Evolutionary conservation across 75 land plant species (phyloP), one percentile per base, ranked within the genome.

Genomic region (Ceratopteris richardii): DNA sequence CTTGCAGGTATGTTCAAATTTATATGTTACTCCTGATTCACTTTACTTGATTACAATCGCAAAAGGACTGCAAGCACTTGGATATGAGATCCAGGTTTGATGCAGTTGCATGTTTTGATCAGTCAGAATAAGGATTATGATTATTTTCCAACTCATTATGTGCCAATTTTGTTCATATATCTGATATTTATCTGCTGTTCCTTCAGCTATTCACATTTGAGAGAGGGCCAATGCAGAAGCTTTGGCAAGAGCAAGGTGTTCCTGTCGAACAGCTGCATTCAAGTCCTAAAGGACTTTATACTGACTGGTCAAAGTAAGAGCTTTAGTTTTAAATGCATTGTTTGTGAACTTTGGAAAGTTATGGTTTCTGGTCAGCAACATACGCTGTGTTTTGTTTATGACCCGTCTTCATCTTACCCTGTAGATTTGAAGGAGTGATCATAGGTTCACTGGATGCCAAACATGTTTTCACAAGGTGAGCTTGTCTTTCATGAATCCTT

Each of bases 251-350:
- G 28, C 33, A 65, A 31, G 73, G 67, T 3, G 61, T 70, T 36
- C 20, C 42, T 51, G 73, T 64, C 10, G 56, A 43, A 36, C 42
- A 26, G n/a, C 23, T 70, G 46, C 10, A 36, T 40, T 44, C 37
- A 36, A 20, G 64, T 36, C 19, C 17, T 19, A 23, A 30, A 18
- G 48, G 56, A n/a, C 47, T 50, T 39, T 60, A 41, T 50, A 41
- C 85, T 56, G 95, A 92, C 73, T 92, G 97, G 97, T 76, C 80
- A 52, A 82, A 66, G 97, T 92, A 80, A 56, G 94, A 70, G 44
- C 42, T 14, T 25, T 68, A 17, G 19, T 29, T 2, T 26, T 26
- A 4, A 26, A 7, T 51, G 19, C 7, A 17, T 17, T 51, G 22
- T 22, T 22, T 18, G 53, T 17, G 12, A 11, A 7, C 22, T 51